Percentiles rank a stretch among this genome's conserved stretches.
These are phyloP conservation scores for Apiotrichum sp. DNA, from an alignment of 1,284 basidiomycete species.

Conservation along the genomic window DNA sequence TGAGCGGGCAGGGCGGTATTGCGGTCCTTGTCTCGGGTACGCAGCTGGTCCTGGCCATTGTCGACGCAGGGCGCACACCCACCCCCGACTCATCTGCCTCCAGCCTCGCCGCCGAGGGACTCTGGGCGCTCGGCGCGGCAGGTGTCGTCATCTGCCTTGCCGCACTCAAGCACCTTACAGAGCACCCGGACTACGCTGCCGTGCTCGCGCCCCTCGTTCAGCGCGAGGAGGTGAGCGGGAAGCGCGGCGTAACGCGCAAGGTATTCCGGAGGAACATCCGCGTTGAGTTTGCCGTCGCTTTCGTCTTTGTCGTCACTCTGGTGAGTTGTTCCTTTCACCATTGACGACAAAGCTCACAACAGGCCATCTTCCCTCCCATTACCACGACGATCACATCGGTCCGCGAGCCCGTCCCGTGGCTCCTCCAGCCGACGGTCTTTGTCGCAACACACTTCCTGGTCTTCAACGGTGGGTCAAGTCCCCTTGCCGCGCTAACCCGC, in stretches of 20 bases:
- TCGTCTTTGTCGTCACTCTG: constrained; percentile 70
- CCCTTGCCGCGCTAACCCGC: constrained; percentile 37
- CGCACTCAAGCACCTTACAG: constrained; percentile 24
- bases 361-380: constrained; percentile 81
- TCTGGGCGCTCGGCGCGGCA: constrained; percentile 35
- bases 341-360: neutral
- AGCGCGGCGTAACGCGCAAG: constrained; percentile 17
- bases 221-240: constrained; percentile 11
- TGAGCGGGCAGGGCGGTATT: constrained; percentile 47
- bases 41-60: constrained; percentile 37
- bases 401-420: constrained; percentile 48
- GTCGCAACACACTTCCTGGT: constrained; percentile 46
- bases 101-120: constrained; percentile 31
- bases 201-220: constrained; percentile 19
- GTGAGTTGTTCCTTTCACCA: constrained; percentile 49
- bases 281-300: constrained; percentile 67
- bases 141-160: constrained; percentile 26
- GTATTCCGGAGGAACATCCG: constrained; percentile 56
- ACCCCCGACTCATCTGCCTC: constrained; percentile 4
- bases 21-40: constrained; percentile 41
- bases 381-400: constrained; percentile 67
- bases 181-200: constrained; percentile 24
- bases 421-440: constrained; percentile 43
- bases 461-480: constrained; percentile 51
- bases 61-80: constrained; percentile 14